phyloP scores from a whole-genome alignment of 2,329 filamentous ascomycete genomes.

The Periglandula ipomoeae region DNA sequence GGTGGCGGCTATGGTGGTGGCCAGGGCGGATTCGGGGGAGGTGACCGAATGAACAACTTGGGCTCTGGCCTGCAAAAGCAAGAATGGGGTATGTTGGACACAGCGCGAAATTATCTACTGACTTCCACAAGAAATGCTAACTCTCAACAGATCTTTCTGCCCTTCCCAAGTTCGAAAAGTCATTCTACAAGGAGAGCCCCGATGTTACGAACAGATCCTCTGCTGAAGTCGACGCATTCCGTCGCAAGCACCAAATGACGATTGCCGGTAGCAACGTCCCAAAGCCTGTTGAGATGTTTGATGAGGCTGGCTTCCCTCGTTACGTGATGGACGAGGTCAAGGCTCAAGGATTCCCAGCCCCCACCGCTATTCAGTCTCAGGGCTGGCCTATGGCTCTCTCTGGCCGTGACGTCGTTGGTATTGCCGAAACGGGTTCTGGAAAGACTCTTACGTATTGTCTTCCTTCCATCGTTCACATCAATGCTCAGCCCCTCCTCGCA shows the following conservation, averaged over 20 bases:
- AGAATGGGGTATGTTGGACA: conserved; percentile 64
- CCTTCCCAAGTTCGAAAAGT: conserved; percentile 96
- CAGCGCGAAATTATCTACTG: not conserved
- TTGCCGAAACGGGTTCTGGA: conserved; percentile 97
- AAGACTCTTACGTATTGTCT: conserved; percentile 99
- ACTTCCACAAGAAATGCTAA: conserved; percentile 14
- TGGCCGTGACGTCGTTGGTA: conserved; percentile 96
- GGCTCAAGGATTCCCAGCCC: conserved; percentile 87
- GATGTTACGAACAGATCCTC: conserved; percentile 65
- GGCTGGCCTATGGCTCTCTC: conserved; percentile 99
- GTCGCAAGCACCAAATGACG: conserved; percentile 75
- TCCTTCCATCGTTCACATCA: conserved; percentile 98
- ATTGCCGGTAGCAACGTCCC: conserved; percentile 74
- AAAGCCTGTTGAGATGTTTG: conserved; percentile 92
- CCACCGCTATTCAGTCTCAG: conserved; percentile 94
- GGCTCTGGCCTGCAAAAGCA: conserved; percentile 82
- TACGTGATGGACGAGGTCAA: conserved; percentile 99
- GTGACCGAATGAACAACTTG: conserved; percentile 90
- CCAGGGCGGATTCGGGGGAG: conserved; percentile 52
- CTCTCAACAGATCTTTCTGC: conserved; percentile 54
- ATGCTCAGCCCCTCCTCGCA: conserved; percentile 91
- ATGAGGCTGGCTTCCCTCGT: conserved; percentile 91
- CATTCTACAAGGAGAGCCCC: conserved; percentile 94
- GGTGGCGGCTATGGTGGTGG: conserved; percentile 26
- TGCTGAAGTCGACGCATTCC: conserved; percentile 80